Evolutionary conservation across 106 monocot genomes (phyloP).

Genomic region (Dendrobium chrysotoxum): DNA sequence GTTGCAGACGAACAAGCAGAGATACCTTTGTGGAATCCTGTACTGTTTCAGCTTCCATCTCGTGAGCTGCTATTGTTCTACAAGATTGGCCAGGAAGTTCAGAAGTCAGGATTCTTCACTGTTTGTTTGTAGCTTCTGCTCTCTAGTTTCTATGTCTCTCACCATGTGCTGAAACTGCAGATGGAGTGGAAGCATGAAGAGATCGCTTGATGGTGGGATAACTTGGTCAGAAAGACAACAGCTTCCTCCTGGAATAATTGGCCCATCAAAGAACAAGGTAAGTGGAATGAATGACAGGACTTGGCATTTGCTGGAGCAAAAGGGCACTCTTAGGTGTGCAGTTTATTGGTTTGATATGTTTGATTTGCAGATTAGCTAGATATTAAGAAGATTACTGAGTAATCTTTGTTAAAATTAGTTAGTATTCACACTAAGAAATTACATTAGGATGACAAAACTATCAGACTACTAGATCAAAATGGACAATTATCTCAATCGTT

Average conservation of each 20-base stretch:
- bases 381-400: no score
- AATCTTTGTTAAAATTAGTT: no score
- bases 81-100: constrained; percentile 84
- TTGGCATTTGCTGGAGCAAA: background rate
- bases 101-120: constrained; percentile 44
- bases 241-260: constrained; percentile 79
- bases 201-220: constrained; percentile 51
- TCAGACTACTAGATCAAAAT: no score
- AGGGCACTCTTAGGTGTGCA: background rate
- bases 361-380: background rate
- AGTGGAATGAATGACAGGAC: background rate
- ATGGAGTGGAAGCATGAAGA: constrained; percentile 76
- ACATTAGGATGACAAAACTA: no score
- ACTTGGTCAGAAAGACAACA: constrained; percentile 68
- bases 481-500: no score
- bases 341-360: background rate
- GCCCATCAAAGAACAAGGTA: constrained; percentile 80
- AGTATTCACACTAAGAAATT: no score
- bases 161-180: constrained; percentile 7
- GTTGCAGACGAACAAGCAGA: constrained; percentile 60
- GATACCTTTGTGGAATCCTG: constrained; percentile 99
- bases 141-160: background rate
- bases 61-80: constrained; percentile 86
- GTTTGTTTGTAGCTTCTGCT: background rate
- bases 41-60: constrained; percentile 83